Evolutionary conservation across 306 rosid genomes (phyloP).

Genomic region (Fragaria ananassa): DNA sequence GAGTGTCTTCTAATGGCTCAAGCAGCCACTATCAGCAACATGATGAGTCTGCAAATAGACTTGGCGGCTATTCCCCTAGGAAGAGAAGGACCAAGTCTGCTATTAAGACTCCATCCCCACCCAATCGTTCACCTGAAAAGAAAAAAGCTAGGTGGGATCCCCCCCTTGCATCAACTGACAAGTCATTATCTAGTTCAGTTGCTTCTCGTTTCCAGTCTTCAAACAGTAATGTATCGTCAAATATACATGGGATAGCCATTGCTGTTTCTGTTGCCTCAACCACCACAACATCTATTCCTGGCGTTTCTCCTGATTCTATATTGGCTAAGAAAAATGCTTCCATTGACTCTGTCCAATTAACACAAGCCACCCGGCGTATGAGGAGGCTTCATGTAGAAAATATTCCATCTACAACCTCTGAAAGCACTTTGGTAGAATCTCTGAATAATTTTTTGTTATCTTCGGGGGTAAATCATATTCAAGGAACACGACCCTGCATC

Average conservation of each 20-base stretch:
- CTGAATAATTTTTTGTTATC: constrained; percentile 65
- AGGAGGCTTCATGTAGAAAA: constrained; percentile 92
- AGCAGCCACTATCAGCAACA: constrained; percentile 57
- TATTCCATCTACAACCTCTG: constrained; percentile 72
- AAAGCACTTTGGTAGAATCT: constrained; percentile 68
- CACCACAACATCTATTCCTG: constrained; percentile 33
- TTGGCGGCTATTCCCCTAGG: constrained; percentile 98
- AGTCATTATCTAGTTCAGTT: constrained; percentile 43
- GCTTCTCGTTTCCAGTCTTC: constrained; percentile 46
- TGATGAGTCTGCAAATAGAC: constrained; percentile 57
- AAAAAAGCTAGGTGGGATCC: constrained; percentile 84
- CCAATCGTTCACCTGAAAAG: constrained; percentile 58
- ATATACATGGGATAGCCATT: constrained; percentile 38
- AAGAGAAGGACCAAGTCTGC: constrained; percentile 84
- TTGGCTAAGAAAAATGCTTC: constrained; percentile 47
- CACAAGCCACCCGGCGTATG: constrained; percentile 90
- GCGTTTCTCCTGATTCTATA: constrained; percentile 33
- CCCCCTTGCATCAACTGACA: constrained; percentile 46
- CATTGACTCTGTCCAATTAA: constrained; percentile 74
- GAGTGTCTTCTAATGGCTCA: constrained; percentile 59
- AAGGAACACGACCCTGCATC: constrained; percentile 80
- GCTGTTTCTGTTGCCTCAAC: constrained; percentile 45
- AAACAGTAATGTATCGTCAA: constrained; percentile 39
- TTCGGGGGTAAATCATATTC: constrained; percentile 52
- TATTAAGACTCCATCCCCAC: constrained; percentile 76